These are phyloP conservation scores for Dictyostelium capitatum DNA, from an alignment of 78 protist species.

Conservation along the genomic window DNA sequence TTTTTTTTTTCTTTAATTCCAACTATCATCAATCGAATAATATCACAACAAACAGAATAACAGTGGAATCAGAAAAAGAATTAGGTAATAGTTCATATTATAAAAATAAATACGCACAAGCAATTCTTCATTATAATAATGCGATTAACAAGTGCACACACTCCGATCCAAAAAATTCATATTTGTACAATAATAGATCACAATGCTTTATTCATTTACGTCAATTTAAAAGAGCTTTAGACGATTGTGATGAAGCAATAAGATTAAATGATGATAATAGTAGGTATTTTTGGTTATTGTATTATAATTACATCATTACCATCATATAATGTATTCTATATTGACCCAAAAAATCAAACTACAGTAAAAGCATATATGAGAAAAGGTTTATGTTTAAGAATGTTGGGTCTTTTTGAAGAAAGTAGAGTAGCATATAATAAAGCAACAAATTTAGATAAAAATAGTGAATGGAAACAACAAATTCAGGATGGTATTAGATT, in stretches of 20 bases:
- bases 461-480: conserved; percentile 42
- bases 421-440: conserved; percentile 61
- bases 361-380: conserved; percentile 81
- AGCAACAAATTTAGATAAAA: conserved; percentile 44
- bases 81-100: conserved; percentile 60
- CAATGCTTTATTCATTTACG: conserved; percentile 76
- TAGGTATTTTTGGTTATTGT: not conserved
- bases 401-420: conserved; percentile 54
- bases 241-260: conserved; percentile 80
- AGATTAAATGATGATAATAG: conserved; percentile 61
- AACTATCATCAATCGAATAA: not conserved
- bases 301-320: too few relatives aligned
- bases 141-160: conserved; percentile 77
- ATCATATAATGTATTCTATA: not conserved
- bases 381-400: conserved; percentile 81
- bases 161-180: conserved; percentile 73
- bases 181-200: conserved; percentile 60
- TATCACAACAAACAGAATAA: not conserved
- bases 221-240: conserved; percentile 74
- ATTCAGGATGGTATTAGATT: conserved; percentile 61
- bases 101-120: conserved; percentile 73
- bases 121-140: conserved; percentile 79
- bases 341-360: too few relatives aligned
- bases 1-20: not conserved
- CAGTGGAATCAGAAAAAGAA: conserved; percentile 78